These are phyloP conservation scores for Verticillium zaregamsianum DNA, from an alignment of 2,329 filamentous ascomycete genomes.

Conservation along the genomic window DNA sequence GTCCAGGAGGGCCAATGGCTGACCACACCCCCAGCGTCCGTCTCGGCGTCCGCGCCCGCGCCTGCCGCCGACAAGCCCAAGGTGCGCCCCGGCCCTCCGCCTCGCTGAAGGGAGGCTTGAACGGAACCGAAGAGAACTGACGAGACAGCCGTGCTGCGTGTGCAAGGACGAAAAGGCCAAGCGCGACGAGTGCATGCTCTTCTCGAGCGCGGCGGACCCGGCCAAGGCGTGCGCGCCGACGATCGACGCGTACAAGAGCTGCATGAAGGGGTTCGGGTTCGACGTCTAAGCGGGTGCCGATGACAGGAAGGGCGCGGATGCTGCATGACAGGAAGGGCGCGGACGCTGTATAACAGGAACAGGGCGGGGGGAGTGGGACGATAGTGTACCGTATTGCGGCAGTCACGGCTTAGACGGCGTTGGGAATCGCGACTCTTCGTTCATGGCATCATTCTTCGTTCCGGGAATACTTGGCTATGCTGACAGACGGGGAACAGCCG, in stretches of 20 bases:
- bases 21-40: conserved; percentile 11
- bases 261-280: conserved; percentile 93
- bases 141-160: conserved; percentile 82
- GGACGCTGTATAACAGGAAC: no score
- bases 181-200: conserved; percentile 98
- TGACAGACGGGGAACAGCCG: no score
- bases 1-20: neutral
- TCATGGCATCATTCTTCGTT: neutral
- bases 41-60: conserved; percentile 22
- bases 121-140: no score
- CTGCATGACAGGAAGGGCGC: neutral
- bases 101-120: no score
- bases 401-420: conserved; percentile 8
- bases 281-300: conserved; percentile 42
- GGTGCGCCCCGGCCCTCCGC: conserved; percentile 22
- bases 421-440: conserved; percentile 1
- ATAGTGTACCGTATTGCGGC: conserved; percentile 10
- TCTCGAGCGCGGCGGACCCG: conserved; percentile 80
- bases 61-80: conserved; percentile 33
- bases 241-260: conserved; percentile 81
- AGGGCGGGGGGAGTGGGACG: neutral
- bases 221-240: conserved; percentile 77
- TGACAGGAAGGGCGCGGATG: neutral
- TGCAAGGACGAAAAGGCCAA: conserved; percentile 92
- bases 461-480: no score